Evolutionary conservation across 2,329 filamentous ascomycete species (phyloP).

Genomic region (Nectriaceae sp.): DNA sequence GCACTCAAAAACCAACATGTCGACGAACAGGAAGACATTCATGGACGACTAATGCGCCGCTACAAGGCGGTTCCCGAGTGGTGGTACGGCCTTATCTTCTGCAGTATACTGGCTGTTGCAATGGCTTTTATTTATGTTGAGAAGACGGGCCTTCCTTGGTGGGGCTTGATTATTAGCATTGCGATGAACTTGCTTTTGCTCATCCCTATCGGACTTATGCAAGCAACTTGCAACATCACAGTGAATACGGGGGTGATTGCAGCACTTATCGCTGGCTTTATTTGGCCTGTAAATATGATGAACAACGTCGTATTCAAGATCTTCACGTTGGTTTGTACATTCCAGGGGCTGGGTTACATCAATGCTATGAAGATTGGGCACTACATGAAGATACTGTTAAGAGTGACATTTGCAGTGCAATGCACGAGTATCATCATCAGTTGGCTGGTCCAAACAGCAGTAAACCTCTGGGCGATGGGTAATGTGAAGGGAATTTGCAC

Average conservation of each 20-base stretch:
- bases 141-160: slow-evolving; percentile 46
- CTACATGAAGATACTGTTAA: slow-evolving; percentile 56
- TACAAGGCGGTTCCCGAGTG: slow-evolving; percentile 57
- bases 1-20: slow-evolving; percentile 26
- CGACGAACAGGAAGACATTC: slow-evolving; percentile 50
- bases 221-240: slow-evolving; percentile 51
- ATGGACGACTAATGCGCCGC: slow-evolving; percentile 56
- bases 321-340: slow-evolving; percentile 48
- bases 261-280: slow-evolving; percentile 52
- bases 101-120: slow-evolving; percentile 51
- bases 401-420: slow-evolving; percentile 49
- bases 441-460: slow-evolving; percentile 39
- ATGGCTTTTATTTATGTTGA: slow-evolving; percentile 39
- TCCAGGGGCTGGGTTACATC: slow-evolving; percentile 49
- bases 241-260: slow-evolving; percentile 51
- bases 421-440: slow-evolving; percentile 38
- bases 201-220: slow-evolving; percentile 47
- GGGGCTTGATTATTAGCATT: slow-evolving; percentile 43
- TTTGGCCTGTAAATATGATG: slow-evolving; percentile 48
- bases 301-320: slow-evolving; percentile 54
- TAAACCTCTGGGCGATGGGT: slow-evolving; percentile 37
- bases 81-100: slow-evolving; percentile 55
- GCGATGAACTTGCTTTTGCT: slow-evolving; percentile 42
- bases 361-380: slow-evolving; percentile 54
- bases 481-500: slow-evolving; percentile 57